A percentile compares a stretch with the other conserved stretches of the same genome.
phyloP scores from a whole-genome alignment of 805 yeast species.

The Wickerhamomyces rabaulensis region DNA sequence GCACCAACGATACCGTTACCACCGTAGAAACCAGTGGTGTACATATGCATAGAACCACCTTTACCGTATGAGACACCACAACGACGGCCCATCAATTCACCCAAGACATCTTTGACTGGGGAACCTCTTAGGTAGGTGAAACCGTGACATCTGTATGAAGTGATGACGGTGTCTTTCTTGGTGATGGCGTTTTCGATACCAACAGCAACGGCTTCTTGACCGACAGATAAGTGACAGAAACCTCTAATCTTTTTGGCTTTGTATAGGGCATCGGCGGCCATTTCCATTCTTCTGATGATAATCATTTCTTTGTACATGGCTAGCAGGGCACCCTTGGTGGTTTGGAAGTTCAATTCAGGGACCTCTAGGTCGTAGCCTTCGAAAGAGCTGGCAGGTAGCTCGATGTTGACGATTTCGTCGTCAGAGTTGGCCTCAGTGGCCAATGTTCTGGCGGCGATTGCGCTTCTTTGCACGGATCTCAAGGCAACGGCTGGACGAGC shows the following conservation, averaged over 20 bases:
- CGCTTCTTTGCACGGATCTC: slow-evolving; percentile 9
- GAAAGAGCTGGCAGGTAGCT: slow-evolving; percentile 75
- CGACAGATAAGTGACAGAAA: slow-evolving; percentile 96
- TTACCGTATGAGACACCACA: slow-evolving; percentile 94
- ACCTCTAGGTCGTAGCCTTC: slow-evolving; percentile 77
- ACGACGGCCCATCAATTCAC: slow-evolving; percentile 96
- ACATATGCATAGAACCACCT: slow-evolving; percentile 99
- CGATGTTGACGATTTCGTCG: slow-evolving; percentile 37
- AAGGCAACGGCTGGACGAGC: slow-evolving; percentile 16
- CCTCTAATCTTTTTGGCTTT: slow-evolving; percentile 99
- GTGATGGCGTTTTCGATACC: slow-evolving; percentile 96
- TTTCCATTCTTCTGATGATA: slow-evolving; percentile 92
- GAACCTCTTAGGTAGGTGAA: slow-evolving; percentile 97
- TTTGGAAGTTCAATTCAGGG: slow-evolving; percentile 69
- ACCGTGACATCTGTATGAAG: slow-evolving; percentile 99
- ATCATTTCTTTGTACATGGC: slow-evolving; percentile 97
- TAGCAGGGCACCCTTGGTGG: slow-evolving; percentile 73
- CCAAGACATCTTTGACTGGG: slow-evolving; percentile 81
- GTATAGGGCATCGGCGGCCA: slow-evolving; percentile 97
- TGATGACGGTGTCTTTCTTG: slow-evolving; percentile 80
- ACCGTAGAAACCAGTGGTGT: slow-evolving; percentile 92
- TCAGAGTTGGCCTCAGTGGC: slow-evolving; percentile 22
- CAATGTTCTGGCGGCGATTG: slow-evolving; percentile 19
- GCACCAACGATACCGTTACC: slow-evolving; percentile 99
- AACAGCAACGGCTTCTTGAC: slow-evolving; percentile 98